Evolutionary conservation across 352 stramenopile species (phyloP), one percentile per base, ranked within the genome.

Genomic region (Pythium coloratum): DNA sequence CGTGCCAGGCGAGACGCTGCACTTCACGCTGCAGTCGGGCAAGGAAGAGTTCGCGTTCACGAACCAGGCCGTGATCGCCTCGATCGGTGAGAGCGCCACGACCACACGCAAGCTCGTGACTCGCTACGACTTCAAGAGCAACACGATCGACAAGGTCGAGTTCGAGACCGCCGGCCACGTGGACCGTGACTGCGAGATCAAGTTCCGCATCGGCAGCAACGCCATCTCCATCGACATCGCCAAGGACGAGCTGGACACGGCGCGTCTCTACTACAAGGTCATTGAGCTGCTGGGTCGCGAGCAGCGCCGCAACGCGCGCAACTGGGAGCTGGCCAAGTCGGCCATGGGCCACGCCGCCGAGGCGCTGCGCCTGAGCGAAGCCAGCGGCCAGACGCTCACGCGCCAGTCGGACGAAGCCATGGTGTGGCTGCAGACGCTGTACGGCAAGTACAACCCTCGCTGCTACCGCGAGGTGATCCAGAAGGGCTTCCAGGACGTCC

Each of bases 11-110:
- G 77, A 89, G 66, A 71, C 65, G n/a, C 74, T 91, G 32, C 62
- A 75, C 16, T 89, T 91, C 50, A 77, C 75, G 3, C 70, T 91
- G 46, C 57, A 78, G 38, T 85, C 80, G 10, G 54, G 71, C 7
- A 85, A 88, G 42, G 80, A 89, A 58, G 82, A 88, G 64, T 89
- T 86, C 46, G 71, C 76, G 13, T 86, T 90, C 72, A 88, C 81
- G n/a, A 90, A 82, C 71, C 64, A 86, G 56, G 82, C 82, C 18
- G 28, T 90, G 36, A 71, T 90, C 57, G 68, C 62, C 14, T 18
- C 76, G 10, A 49, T 71, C 47, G 80, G 76, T 24, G 67, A 77
- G 46, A 84, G 33, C 42, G 75, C 79, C 14, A 84, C 69, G 0
- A 89, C 80, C 0, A 86, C 82, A 3, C 82, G 82, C 28, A 77